Evolutionary conservation across 495 filamentous ascomycete species (phyloP), one percentile per base, ranked within the genome.

Genomic region (Entonaema liquescens): DNA sequence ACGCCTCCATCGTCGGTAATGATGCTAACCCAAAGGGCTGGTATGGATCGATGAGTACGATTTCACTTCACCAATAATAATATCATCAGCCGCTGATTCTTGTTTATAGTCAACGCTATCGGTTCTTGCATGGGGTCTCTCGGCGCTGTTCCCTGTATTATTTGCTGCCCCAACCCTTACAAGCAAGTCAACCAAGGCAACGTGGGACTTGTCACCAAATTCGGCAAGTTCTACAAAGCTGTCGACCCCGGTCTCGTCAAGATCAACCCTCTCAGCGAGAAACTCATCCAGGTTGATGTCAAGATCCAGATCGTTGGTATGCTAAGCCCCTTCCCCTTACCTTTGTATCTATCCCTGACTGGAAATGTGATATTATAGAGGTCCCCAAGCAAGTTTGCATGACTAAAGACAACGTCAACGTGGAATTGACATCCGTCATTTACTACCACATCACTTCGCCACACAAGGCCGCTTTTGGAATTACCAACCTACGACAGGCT

Each of bases 341-440:
- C 5, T 11, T 52, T 40, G 15, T 54, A n/a, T 15, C 13, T 1
- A 8, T 59, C 58, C 33, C 55, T 55, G 56, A 69, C 5, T 36
- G 47, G 31, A 53, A 17, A 44, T 40, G 26, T 28, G 28, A 38
- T 8, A 25, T 56, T 67, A 19, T 79, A 86, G 93, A 99, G 85
- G 95, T 99, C 5, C 95, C 95, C 6, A 88, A 93, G 78, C 95
- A 99, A 82, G 88, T 94, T 74, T 98, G 95, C 87, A 99, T 99
- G 94, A 99, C 96, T 79, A 98, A 97, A 81, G 95, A 99, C 83
- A 98, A 98, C 73, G 95, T 98, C 64, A 96, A 91, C 25, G 87
- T 99, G 49, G 89, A 95, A 74, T 86, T 99, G 64, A 98, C 93
- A 35, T 95, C 91, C 28, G 95, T 99, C 70, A 99, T 99, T 84